Base-by-base conservation (phyloP, 257 asterid species). In the Cynanchum wilfordii region DNA sequence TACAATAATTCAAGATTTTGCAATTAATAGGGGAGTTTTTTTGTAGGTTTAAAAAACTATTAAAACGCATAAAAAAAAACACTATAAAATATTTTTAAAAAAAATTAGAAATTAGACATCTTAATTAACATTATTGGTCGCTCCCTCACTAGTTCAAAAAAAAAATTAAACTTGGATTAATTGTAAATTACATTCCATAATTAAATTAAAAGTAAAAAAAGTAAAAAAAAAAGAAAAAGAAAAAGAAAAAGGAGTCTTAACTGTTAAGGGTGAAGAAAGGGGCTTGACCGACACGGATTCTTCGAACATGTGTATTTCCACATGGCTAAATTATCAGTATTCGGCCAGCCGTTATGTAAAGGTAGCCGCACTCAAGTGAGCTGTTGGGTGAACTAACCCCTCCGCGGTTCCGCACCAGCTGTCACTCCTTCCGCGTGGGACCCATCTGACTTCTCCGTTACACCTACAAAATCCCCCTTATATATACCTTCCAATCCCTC, bases 361-460 rank as follows among this genome's bases (percentile, higher is more conserved):
- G 24, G 67, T 25, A 5, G 45, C 24, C 27, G 27, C 59, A 54
- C 59, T 6, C 1, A 15, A 47, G 3, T n/a, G 59, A 54, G 59
- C 59, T 54, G 59, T 54, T 54, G 59, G 59, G 59, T 54, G 59
- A 54, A 20, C 59, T 7, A 54, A 52, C 57, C n/a, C 59, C 57
- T 4, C 22, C 7, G 11, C 22, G 45, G 45, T 10, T 40, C 10
- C 59, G 20, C 59, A 20, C 59, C 59, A 54, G 59, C 59, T 54
- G 59, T 54, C 59, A 54, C 25, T 7, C 59, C 0, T 20, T 54
- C 59, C 59, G 25, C 59, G 59, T 20, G 22, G 27, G 59, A 54
- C 44, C 42, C 42, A 27, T 45, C 7, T 20, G 8, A 30, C 27
- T 5, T 42, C 59, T 6, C 42, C 15, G 29, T 30, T 27, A 22